phyloP scores from a whole-genome alignment of 441 rosid species.

The Pelargonium cotyledonis region DNA sequence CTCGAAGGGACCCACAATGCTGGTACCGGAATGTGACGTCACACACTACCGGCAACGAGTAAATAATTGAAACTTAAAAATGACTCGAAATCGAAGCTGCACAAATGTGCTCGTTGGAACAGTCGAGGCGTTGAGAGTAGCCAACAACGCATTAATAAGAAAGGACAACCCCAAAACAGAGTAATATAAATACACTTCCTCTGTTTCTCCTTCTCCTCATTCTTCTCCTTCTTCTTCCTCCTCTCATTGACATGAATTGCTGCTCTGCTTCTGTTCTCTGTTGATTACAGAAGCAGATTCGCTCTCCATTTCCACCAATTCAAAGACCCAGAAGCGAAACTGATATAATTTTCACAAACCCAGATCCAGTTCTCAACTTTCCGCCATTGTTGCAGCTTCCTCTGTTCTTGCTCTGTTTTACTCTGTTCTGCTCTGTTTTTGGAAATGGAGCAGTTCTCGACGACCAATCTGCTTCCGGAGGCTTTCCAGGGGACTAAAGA shows the following conservation, averaged over 20 bases:
- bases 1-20: no score
- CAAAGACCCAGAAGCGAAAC: not conserved
- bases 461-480: constrained; percentile 40
- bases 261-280: not conserved
- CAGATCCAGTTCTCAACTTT: not conserved
- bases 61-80: no score
- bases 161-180: not conserved
- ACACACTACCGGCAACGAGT: no score
- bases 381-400: constrained; percentile 14
- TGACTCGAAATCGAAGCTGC: no score
- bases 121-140: not conserved
- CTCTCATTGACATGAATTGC: not conserved
- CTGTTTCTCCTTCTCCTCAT: not conserved
- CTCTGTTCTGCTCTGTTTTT: not conserved
- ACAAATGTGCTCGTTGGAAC: not conserved
- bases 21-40: no score
- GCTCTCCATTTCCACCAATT: no score
- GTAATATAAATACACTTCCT: not conserved
- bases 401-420: constrained; percentile 23
- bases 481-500: constrained; percentile 45
- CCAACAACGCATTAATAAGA: not conserved
- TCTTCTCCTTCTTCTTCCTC: not conserved
- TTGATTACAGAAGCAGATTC: not conserved
- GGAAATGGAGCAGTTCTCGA: constrained; percentile 46
- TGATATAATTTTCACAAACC: no score